Evolutionary conservation across 495 filamentous ascomycete genomes (phyloP).

Genomic region (Oidiodendron maius): DNA sequence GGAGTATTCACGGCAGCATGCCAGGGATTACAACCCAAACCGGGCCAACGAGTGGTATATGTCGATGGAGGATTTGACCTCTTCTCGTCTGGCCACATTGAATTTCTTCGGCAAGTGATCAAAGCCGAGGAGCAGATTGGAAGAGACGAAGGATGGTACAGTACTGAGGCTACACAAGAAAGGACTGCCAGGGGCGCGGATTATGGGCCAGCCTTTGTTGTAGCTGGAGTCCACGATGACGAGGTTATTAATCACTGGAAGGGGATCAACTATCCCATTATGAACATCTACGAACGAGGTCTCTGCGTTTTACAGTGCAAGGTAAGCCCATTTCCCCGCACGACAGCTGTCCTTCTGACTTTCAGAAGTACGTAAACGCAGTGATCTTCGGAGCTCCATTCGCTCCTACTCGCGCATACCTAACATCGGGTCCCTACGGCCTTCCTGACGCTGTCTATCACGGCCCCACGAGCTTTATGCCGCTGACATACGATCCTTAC

Average conservation of each 20-base stretch:
- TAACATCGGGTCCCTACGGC: slow-evolving; percentile 68
- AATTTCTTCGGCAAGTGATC: slow-evolving; percentile 76
- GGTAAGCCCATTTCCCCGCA: slow-evolving; percentile 41
- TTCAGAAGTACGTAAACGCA: slow-evolving; percentile 72
- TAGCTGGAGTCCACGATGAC: slow-evolving; percentile 92
- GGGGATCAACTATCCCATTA: slow-evolving; percentile 96
- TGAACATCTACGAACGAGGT: slow-evolving; percentile 96
- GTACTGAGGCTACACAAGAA: slow-evolving; percentile 51
- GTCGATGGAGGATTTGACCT: slow-evolving; percentile 97
- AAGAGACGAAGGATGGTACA: slow-evolving; percentile 65
- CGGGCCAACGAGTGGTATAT: slow-evolving; percentile 83
- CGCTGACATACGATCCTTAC: slow-evolving; percentile 82
- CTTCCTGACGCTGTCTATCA: slow-evolving; percentile 84
- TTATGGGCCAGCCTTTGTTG: slow-evolving; percentile 75
- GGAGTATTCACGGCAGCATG: slow-evolving; percentile 59
- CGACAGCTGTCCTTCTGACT: not conserved
- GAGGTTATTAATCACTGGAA: slow-evolving; percentile 92
- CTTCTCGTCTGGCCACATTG: slow-evolving; percentile 94
- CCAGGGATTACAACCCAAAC: slow-evolving; percentile 55
- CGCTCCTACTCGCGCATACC: slow-evolving; percentile 67
- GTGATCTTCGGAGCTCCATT: slow-evolving; percentile 88
- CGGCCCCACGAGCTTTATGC: slow-evolving; percentile 88
- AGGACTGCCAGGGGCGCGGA: slow-evolving; percentile 60
- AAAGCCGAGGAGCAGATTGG: slow-evolving; percentile 63
- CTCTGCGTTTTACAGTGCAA: slow-evolving; percentile 93